Evolutionary conservation across 306 rosid species (phyloP).

Genomic region (Gillenia trifoliata): DNA sequence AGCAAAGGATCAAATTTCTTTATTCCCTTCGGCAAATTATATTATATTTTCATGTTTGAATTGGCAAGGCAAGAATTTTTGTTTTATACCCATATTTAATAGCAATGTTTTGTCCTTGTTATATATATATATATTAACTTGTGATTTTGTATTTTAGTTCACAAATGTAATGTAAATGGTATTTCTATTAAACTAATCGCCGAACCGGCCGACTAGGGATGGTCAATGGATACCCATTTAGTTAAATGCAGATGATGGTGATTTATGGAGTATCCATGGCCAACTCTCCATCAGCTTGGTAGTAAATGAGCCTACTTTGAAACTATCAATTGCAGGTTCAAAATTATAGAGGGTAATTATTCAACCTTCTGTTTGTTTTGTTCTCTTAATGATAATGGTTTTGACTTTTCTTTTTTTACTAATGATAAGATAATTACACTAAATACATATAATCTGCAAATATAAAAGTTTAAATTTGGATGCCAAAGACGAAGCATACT

Average conservation of each 20-base stretch:
- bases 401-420: no score
- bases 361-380: background rate
- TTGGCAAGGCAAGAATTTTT: slow-evolving; percentile 6
- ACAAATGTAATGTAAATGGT: no score
- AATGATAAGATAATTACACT: no score
- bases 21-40: background rate
- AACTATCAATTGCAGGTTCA: background rate
- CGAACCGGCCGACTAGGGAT: background rate
- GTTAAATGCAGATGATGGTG: no score
- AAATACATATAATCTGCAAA: no score
- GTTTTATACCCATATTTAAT: background rate
- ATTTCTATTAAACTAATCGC: background rate
- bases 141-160: background rate
- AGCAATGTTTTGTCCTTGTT: background rate
- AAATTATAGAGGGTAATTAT: background rate
- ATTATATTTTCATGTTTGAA: background rate
- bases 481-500: no score
- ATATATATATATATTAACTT: background rate
- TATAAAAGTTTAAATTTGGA: no score
- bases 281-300: background rate
- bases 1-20: slow-evolving; percentile 39
- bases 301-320: background rate
- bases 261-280: no score
- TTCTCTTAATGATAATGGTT: background rate
- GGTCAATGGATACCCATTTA: no score